A percentile compares a stretch with the other conserved stretches of the same genome.
These are phyloP conservation scores for Hyphodiscus hymeniophilus DNA, from an alignment of 495 filamentous ascomycete species.

Conservation along the genomic window DNA sequence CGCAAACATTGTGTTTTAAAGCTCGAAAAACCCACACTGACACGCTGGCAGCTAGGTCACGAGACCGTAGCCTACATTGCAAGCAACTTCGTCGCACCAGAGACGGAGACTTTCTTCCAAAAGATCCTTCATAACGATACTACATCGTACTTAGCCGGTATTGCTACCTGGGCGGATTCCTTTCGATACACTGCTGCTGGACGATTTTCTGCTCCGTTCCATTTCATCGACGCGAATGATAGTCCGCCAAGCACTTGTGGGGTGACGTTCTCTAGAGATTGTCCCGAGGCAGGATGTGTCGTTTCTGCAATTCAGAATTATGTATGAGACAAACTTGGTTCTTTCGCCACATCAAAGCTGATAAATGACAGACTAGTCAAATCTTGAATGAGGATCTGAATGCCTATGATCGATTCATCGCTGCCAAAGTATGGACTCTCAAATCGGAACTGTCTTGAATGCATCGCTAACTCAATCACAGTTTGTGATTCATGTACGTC, in stretches of 20 bases:
- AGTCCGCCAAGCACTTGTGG: slow-evolving; percentile 49
- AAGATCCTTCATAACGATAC: slow-evolving; percentile 39
- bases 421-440: slow-evolving; percentile 18
- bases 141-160: slow-evolving; percentile 45
- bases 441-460: background rate
- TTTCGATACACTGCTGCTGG: slow-evolving; percentile 37
- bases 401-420: slow-evolving; percentile 1
- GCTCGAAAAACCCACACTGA: no score
- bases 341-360: background rate
- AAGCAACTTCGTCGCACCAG: slow-evolving; percentile 38
- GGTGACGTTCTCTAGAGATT: slow-evolving; percentile 54
- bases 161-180: slow-evolving; percentile 55
- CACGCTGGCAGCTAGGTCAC: slow-evolving; percentile 41
- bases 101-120: slow-evolving; percentile 39
- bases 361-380: slow-evolving; percentile 10
- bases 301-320: slow-evolving; percentile 54
- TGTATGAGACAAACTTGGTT: slow-evolving; percentile 8
- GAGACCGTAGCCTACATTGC: slow-evolving; percentile 49
- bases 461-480: slow-evolving; percentile 4
- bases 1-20: no score
- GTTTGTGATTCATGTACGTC: slow-evolving; percentile 23
- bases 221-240: slow-evolving; percentile 68
- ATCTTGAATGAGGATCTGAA: slow-evolving; percentile 9
- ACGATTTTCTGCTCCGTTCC: slow-evolving; percentile 43
- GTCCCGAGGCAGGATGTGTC: slow-evolving; percentile 50